Conservation (phyloP, 345 rosid genomes). For the Erodium maritimum region DNA sequence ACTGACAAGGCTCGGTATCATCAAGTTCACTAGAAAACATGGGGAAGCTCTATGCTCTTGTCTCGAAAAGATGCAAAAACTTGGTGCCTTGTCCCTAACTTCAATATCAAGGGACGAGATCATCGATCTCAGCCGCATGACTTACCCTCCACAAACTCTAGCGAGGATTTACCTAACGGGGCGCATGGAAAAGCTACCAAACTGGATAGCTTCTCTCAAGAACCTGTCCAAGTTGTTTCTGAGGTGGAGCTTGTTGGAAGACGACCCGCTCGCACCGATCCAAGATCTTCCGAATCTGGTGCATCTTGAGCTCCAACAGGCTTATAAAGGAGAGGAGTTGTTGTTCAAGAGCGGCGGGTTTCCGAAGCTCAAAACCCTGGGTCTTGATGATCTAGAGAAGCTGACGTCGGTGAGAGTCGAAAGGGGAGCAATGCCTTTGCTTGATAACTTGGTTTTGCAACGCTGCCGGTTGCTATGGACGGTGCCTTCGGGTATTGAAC, state of each 20-base stretch:
- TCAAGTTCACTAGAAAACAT: conserved; percentile 12
- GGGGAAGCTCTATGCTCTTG: conserved; percentile 12
- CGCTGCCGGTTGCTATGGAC: conserved; percentile 12
- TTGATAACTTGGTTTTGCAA: conserved; percentile 13
- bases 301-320: conserved; percentile 11
- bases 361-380: conserved; percentile 10
- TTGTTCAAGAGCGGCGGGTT: conserved; percentile 10
- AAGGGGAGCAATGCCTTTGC: conserved; percentile 17
- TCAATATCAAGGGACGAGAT: conserved; percentile 13
- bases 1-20: conserved; percentile 16
- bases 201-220: conserved; percentile 17
- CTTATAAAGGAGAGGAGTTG: conserved; percentile 12
- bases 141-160: conserved; percentile 16
- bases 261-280: conserved; percentile 10
- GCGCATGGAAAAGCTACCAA: conserved; percentile 15
- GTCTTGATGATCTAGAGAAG: conserved; percentile 7
- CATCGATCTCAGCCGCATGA: conserved; percentile 14
- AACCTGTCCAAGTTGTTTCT: conserved; percentile 10
- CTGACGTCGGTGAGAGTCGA: conserved; percentile 9
- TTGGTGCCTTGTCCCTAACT: conserved; percentile 10
- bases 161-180: conserved; percentile 14
- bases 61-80: conserved; percentile 9
- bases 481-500: conserved; percentile 14
- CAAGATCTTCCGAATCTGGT: conserved; percentile 17
- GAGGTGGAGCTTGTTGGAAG: conserved; percentile 8